Conservation (phyloP, 768 basidiomycete genomes). For the Lactarius indigo region DNA sequence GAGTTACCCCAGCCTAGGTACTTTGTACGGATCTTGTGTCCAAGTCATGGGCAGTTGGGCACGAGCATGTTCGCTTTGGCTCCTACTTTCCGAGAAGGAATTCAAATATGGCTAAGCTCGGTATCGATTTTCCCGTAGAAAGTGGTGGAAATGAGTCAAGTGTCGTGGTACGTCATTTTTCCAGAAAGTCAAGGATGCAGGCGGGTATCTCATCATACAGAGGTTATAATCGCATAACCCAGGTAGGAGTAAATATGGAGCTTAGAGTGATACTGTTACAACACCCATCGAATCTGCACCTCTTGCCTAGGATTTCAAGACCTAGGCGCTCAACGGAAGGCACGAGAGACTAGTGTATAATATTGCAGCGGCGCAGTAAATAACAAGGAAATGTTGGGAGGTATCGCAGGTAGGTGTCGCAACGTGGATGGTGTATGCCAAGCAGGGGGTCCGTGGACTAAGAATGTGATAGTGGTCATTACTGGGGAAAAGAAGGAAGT, state of each 20-base stretch:
- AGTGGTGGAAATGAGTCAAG: background rate
- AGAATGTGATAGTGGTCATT: background rate
- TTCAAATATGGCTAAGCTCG: background rate
- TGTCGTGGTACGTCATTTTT: background rate
- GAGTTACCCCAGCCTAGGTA: background rate
- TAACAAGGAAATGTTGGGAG: conserved; percentile 13
- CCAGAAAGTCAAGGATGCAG: background rate
- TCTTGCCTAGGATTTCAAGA: background rate
- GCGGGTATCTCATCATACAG: background rate
- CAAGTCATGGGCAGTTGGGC: background rate
- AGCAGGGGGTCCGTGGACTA: conserved; percentile 12
- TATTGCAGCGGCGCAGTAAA: conserved; percentile 17
- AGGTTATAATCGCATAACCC: background rate
- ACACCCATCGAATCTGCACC: background rate
- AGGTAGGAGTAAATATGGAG: background rate
- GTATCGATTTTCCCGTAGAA: background rate
- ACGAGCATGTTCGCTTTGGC: background rate
- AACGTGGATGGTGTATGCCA: conserved; percentile 7
- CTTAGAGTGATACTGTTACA: background rate
- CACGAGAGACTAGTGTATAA: background rate
- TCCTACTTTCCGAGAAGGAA: background rate
- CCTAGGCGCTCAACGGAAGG: background rate
- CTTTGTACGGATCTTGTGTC: background rate
- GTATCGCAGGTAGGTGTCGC: conserved; percentile 23
- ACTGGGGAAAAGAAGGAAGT: background rate